Evolutionary conservation across 2,329 filamentous ascomycete species (phyloP), one percentile per base, ranked within the genome.

Genomic region (Colletotrichum higginsianum): DNA sequence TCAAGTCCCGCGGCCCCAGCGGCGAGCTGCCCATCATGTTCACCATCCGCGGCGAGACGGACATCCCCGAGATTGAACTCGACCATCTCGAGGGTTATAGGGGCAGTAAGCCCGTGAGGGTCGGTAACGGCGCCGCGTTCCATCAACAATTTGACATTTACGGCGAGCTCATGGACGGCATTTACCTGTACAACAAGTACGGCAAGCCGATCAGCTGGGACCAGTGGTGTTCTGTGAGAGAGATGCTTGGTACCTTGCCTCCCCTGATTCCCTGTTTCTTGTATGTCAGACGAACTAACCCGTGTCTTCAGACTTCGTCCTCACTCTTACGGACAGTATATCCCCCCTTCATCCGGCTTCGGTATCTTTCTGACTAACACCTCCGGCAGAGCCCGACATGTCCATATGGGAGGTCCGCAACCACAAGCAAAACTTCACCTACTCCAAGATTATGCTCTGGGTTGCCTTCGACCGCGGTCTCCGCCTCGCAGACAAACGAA

Each of bases 401-500:
- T 94, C 92, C 3, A 95, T 95, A 76, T 95, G 93, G 93, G 93
- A 95, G 79, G 92, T 94, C 7, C 89, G 93, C 52, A 93, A 93
- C 74, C 84, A 90, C 76, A 92, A 92, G 78, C 92, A 94, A 80
- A 89, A 94, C 77, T 95, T 94, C 75, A 89, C 91, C 16, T 95
- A 95, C 81, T 93, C 91, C n/a, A 94, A 95, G 78, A 87, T 95
- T 74, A 93, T 95, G 91, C 86, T 95, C 26, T 95, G 93, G 93
- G 93, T 95, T 4, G 92, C 93, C 21, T 90, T 95, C 73, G 93
- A 95, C 78, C 90, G 93, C 6, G 93, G 91, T 12, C 82, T 95
- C 15, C 91, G 93, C 2, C 87, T 95, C 0, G 86, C 92, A 4
- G 92, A 95, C 21, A 95, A 94, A 81, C 85, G 93, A 66, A 92